phyloP scores from a whole-genome alignment of 2,329 filamentous ascomycete genomes.

The Monilinia fructigena region DNA sequence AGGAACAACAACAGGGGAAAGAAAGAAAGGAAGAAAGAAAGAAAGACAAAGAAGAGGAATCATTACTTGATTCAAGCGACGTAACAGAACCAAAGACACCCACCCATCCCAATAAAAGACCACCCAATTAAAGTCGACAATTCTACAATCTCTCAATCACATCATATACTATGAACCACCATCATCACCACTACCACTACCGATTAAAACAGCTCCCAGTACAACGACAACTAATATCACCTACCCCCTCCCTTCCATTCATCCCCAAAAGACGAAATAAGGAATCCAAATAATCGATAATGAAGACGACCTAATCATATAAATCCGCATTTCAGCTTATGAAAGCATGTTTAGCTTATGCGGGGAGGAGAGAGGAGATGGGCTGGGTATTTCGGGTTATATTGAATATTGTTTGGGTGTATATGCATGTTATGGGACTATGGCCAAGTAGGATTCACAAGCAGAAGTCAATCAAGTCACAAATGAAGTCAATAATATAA shows the following conservation, averaged over 20 bases:
- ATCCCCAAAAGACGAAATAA: neutral
- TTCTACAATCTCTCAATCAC: conserved; percentile 57
- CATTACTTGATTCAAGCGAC: too few species aligned
- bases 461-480: neutral
- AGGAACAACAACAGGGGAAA: too few species aligned
- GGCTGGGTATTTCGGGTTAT: neutral
- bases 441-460: neutral
- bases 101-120: too few species aligned
- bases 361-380: neutral
- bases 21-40: too few species aligned
- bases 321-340: neutral
- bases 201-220: too few species aligned
- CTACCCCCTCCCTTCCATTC: neutral
- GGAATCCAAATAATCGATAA: conserved; percentile 26
- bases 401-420: neutral
- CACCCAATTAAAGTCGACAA: too few species aligned
- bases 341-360: neutral
- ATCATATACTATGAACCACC: neutral
- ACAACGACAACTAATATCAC: too few species aligned
- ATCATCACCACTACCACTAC: conserved; percentile 41
- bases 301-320: conserved; percentile 11
- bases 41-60: too few species aligned
- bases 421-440: too few species aligned
- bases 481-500: neutral
- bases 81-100: too few species aligned